Evolutionary conservation across 2,329 filamentous ascomycete genomes (phyloP).

Genomic region (Aureobasidium pullulans): DNA sequence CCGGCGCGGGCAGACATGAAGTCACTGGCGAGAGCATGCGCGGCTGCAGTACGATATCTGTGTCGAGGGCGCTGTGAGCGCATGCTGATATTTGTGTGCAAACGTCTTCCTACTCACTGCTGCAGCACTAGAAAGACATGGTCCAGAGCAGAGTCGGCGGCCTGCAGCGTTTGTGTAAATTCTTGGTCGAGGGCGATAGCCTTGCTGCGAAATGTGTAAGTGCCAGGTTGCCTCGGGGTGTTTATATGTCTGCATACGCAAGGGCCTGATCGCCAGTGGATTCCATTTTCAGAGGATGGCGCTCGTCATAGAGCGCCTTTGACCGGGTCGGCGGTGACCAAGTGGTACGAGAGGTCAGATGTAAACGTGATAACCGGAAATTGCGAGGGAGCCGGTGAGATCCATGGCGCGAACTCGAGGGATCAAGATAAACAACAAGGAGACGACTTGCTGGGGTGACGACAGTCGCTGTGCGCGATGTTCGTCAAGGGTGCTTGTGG

Average conservation of each 20-base stretch:
- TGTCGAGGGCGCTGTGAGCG: conserved; percentile 24
- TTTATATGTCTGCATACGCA: background rate
- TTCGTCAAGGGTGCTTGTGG: too few relatives aligned
- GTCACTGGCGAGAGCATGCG: conserved; percentile 65
- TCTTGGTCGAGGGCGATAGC: conserved; percentile 43
- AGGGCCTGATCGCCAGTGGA: conserved; percentile 4
- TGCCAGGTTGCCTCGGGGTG: background rate
- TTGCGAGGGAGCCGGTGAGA: conserved; percentile 42
- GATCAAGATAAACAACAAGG: conserved; percentile 14
- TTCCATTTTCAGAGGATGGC: conserved; percentile 11
- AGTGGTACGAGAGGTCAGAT: conserved; percentile 49
- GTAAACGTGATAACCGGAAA: conserved; percentile 44
- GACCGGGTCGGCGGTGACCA: conserved; percentile 6
- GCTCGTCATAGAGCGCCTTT: conserved; percentile 15
- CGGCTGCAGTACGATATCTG: conserved; percentile 60
- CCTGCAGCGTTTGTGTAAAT: conserved; percentile 41
- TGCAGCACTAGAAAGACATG: conserved; percentile 37
- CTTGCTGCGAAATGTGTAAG: conserved; percentile 22
- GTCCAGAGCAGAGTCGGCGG: conserved; percentile 42
- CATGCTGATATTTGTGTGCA: background rate
- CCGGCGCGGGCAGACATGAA: conserved; percentile 57
- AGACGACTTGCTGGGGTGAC: conserved; percentile 9
- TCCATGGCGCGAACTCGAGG: conserved; percentile 40
- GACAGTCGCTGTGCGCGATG: background rate
- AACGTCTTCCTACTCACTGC: conserved; percentile 8